phyloP scores from a whole-genome alignment of 2,329 filamentous ascomycete genomes.

The Diaporthe citri region DNA sequence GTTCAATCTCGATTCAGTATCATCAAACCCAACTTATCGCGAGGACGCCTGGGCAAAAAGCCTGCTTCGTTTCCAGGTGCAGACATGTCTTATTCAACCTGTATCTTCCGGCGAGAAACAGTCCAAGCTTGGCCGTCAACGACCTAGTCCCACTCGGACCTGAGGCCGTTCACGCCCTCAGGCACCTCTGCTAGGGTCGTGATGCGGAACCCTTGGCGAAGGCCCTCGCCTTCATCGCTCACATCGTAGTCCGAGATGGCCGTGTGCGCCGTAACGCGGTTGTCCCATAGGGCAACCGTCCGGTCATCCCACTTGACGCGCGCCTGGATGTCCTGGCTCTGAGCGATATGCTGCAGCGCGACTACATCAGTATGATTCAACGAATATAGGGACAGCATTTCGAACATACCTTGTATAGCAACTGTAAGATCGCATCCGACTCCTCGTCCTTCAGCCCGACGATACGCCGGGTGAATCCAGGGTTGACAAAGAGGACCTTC shows the following conservation, averaged over 20 bases:
- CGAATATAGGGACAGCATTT: not conserved
- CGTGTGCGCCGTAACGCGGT: conserved; percentile 64
- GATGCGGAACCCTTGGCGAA: conserved; percentile 57
- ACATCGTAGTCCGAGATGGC: conserved; percentile 59
- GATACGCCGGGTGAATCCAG: conserved; percentile 55
- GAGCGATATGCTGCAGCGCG: conserved; percentile 55
- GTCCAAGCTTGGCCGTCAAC: accelerated
- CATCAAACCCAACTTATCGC: too few species aligned
- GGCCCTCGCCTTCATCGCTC: conserved; percentile 53
- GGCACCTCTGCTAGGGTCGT: conserved; percentile 55
- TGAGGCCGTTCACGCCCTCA: conserved; percentile 52
- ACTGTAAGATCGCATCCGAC: conserved; percentile 75
- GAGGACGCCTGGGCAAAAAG: too few species aligned
- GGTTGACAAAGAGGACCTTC: conserved; percentile 49
- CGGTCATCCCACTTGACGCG: conserved; percentile 74
- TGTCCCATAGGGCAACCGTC: conserved; percentile 79
- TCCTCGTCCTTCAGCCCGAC: conserved; percentile 77
- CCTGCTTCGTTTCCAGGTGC: not conserved
- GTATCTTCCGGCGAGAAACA: accelerated
- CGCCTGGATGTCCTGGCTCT: conserved; percentile 75
- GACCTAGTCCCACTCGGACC: conserved; percentile 49
- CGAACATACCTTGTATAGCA: conserved; percentile 66
- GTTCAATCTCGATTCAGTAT: not conserved
- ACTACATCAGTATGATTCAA: conserved; percentile 26
- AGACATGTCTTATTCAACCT: not conserved